Conservation (phyloP, 2,329 filamentous ascomycete genomes). For the Diaporthe citriasiana region DNA sequence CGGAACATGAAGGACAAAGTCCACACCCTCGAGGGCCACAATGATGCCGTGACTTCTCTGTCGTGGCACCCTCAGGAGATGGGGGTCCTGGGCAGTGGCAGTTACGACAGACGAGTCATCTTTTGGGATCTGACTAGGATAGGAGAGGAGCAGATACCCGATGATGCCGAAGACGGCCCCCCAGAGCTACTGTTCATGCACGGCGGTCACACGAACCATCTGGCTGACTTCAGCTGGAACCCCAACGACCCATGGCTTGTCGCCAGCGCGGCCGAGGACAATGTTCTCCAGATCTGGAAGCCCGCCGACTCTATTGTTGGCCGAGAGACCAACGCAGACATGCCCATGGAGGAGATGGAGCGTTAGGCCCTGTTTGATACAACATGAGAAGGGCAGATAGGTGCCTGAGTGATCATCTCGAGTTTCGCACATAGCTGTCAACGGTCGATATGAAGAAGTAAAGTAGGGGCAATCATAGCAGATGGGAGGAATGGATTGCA, state of each 20-base stretch:
- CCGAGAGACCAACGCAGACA: constrained; percentile 77
- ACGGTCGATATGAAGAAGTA: too few relatives aligned
- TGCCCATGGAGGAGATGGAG: constrained; percentile 84
- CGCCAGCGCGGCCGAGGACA: constrained; percentile 95
- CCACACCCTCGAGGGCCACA: constrained; percentile 90
- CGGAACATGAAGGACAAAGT: constrained; percentile 91
- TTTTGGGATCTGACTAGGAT: constrained; percentile 96
- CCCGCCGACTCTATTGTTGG: constrained; percentile 86
- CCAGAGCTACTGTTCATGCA: constrained; percentile 99
- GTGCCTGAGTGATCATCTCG: too few relatives aligned
- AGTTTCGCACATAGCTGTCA: neutral
- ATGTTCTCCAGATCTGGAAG: constrained; percentile 95
- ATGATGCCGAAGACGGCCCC: constrained; percentile 94
- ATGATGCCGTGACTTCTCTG: constrained; percentile 89
- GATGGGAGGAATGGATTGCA: neutral
- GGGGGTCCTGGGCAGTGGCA: constrained; percentile 88
- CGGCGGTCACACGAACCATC: constrained; percentile 95
- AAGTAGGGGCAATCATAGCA: neutral
- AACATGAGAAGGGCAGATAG: neutral
- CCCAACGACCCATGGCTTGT: constrained; percentile 97
- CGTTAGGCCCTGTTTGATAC: constrained; percentile 56
- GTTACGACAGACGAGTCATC: constrained; percentile 92
- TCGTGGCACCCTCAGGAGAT: constrained; percentile 95
- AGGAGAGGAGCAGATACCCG: constrained; percentile 93
- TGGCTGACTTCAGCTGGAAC: constrained; percentile 99